Conservation (phyloP, 2,329 filamentous ascomycete genomes). For the Leptographium wingfieldii region DNA sequence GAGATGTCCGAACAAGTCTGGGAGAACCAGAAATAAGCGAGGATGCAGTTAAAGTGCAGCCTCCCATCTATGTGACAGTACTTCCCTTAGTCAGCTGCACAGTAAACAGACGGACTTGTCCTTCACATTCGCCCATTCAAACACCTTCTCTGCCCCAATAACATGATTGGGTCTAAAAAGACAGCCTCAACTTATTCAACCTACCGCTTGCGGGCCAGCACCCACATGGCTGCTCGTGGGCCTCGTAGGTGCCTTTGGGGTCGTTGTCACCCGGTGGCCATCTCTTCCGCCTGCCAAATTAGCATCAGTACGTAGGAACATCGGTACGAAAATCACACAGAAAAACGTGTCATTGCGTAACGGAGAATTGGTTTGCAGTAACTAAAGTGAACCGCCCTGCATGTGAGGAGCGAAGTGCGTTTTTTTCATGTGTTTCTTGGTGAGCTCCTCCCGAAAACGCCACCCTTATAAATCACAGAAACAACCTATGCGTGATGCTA, state of each 20-base stretch:
- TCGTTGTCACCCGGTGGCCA: not conserved
- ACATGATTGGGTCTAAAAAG: slow-evolving; percentile 1
- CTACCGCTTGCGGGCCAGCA: too few species aligned
- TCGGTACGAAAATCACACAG: not conserved
- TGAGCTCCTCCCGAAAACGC: not conserved
- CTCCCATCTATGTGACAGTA: too few species aligned
- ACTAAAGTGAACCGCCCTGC: not conserved
- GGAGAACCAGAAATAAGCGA: too few species aligned
- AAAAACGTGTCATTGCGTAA: not conserved
- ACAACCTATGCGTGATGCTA: not conserved
- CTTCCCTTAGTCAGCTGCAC: too few species aligned
- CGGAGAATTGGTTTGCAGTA: not conserved
- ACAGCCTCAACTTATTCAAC: too few species aligned
- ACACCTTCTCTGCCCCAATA: too few species aligned
- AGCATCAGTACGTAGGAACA: not conserved
- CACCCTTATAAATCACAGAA: not conserved
- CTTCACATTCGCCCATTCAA: too few species aligned
- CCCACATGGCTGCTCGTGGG: too few species aligned
- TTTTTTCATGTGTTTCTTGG: not conserved
- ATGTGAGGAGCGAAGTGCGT: not conserved
- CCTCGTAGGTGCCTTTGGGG: not conserved
- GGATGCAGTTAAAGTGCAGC: too few species aligned
- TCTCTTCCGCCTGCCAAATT: not conserved
- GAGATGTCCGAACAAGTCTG: too few species aligned
- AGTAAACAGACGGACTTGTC: too few species aligned